Base-by-base conservation (phyloP, 1,139 yeast genomes). In the Nakaseomyces uthaithaninus region DNA sequence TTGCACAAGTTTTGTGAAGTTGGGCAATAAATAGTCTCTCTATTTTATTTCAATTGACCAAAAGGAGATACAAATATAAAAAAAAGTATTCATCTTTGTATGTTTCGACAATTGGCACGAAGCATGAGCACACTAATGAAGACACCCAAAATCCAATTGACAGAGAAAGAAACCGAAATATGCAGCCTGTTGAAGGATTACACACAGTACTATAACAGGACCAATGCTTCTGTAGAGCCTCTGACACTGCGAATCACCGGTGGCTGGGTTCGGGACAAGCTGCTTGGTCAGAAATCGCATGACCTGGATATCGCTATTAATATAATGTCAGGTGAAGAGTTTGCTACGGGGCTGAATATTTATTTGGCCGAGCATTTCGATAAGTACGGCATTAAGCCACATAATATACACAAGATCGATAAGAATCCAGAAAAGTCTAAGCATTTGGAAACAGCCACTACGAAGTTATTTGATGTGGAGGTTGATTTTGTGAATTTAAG, bases 221-320 rank as follows among this genome's bases (percentile, higher is more conserved):
- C n/a, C 16, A 17, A 37, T 14, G 6, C 14, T 3, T 9, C 12
- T 19, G 19, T 14, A 12, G 33, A 22, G 14, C 57, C 55, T 3
- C 43, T 78, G 17, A 79, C 74, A 24, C 68, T 89, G 16, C 64
- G 99, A 47, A 83, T 91, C 51, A 89, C 97, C 0, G 99, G 99
- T 24, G 99, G 99, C 1, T 91, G 99, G 99, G 99, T 91, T 4
- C 72, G 99, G 53, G 99, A 91, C 61, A 91, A 91, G 64, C 65
- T 91, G 27, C 66, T 93, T 28, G 94, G 94, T 0, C 69, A 72
- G 38, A 77, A 75, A 24, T 80, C 93, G 41, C 79, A 91, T 55
- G 99, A 91, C 60, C 68, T 91, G 33, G 99, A 91, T 55, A 84
- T 91, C 42, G 97, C 96, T 6, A 74, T 93, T 43, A 87, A 91